Percentiles rank a stretch among this genome's conserved stretches.
phyloP scores from a whole-genome alignment of 169 alveolate genomes.

The Perkinsus marinus region DNA sequence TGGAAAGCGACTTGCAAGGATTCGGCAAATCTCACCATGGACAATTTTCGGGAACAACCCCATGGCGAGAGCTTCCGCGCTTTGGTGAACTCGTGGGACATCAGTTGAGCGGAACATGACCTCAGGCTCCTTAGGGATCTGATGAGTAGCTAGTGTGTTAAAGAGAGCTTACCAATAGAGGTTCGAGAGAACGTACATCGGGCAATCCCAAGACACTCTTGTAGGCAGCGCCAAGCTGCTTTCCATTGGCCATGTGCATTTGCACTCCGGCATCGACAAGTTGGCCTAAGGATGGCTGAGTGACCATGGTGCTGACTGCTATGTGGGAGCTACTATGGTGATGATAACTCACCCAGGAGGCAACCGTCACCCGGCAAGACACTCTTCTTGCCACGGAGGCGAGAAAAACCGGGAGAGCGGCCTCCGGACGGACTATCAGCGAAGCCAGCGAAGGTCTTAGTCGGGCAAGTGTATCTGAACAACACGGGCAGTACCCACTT shows the following conservation, averaged over 20 bases:
- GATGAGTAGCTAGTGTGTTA: not conserved
- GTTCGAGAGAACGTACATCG: not conserved
- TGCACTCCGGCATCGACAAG: not conserved
- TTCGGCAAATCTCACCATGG: too few relatives aligned
- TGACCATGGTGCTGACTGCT: too few relatives aligned
- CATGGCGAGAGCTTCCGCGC: not conserved
- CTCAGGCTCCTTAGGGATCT: not conserved
- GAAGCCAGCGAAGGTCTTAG: not conserved
- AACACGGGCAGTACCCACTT: not conserved
- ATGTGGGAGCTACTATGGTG: not conserved
- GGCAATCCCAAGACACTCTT: not conserved
- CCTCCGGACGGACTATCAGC: not conserved
- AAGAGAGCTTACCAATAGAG: not conserved
- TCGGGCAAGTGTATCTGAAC: not conserved
- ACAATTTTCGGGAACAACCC: not conserved
- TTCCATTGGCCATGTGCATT: not conserved
- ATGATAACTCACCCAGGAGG: not conserved
- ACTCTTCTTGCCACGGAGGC: not conserved
- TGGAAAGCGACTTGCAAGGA: too few relatives aligned
- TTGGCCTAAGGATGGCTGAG: not conserved
- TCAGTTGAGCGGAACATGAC: not conserved
- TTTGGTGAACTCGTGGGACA: not conserved
- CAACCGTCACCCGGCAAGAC: not conserved
- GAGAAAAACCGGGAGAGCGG: not conserved
- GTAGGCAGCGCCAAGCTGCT: not conserved